A percentile compares a stretch with the other conserved stretches of the same genome.
phyloP scores from a whole-genome alignment of 106 monocot genomes.

The Amphibolis antarctica region DNA sequence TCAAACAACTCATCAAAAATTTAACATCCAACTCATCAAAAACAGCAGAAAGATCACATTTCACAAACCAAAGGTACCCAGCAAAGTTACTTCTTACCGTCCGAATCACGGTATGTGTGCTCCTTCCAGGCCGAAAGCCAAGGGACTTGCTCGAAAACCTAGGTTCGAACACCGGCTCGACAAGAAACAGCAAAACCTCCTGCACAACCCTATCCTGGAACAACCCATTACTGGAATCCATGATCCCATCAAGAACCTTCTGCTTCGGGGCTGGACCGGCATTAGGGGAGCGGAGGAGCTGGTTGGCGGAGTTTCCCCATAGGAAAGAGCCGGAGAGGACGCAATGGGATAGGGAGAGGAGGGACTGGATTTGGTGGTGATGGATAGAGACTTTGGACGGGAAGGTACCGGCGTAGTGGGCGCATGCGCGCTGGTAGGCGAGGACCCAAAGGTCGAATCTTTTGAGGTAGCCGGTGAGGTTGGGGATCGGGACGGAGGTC shows the following conservation, averaged over 20 bases:
- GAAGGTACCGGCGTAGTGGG: conserved; percentile 65
- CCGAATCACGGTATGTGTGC: conserved; percentile 62
- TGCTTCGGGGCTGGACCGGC: conserved; percentile 44
- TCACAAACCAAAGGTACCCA: conserved; percentile 78
- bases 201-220: conserved; percentile 81
- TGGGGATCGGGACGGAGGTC: conserved; percentile 29
- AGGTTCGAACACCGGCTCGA: conserved; percentile 77
- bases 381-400: conserved; percentile 52
- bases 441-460: conserved; percentile 79
- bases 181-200: conserved; percentile 65
- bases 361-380: conserved; percentile 46
- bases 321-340: conserved; percentile 23
- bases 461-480: conserved; percentile 72
- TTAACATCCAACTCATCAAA: conserved; percentile 26
- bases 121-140: conserved; percentile 73
- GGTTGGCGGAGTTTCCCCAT: conserved; percentile 54
- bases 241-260: conserved; percentile 21
- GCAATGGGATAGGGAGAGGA: conserved; percentile 26
- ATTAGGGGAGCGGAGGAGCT: conserved; percentile 53
- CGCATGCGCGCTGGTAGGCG: conserved; percentile 83
- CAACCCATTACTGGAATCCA: conserved; percentile 30
- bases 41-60: conserved; percentile 41
- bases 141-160: conserved; percentile 63
- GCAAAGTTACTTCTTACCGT: conserved; percentile 74
- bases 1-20: conserved; percentile 33